Percentiles rank a stretch among this genome's conserved stretches.
These are phyloP conservation scores for Ascochyta viciae-villosae DNA, from an alignment of 2,329 filamentous ascomycete genomes.

Conservation along the genomic window DNA sequence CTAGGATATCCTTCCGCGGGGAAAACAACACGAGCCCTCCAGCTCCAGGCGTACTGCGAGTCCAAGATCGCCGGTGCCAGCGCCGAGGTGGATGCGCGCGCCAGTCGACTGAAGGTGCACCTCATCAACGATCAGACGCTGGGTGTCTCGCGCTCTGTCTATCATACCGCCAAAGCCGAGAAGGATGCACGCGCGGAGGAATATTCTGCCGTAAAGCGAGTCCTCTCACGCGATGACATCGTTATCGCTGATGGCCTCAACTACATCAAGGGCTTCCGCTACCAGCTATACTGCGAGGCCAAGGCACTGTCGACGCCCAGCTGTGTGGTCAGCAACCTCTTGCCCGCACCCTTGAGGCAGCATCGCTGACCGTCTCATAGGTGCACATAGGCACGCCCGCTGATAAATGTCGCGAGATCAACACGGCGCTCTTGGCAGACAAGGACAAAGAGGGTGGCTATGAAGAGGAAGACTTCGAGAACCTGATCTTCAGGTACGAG, in stretches of 20 bases:
- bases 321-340: conserved; percentile 66
- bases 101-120: conserved; percentile 68
- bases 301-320: conserved; percentile 79
- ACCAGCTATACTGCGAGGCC: conserved; percentile 84
- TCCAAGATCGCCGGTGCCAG: conserved; percentile 60
- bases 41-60: conserved; percentile 71
- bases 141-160: conserved; percentile 72
- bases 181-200: conserved; percentile 81
- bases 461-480: conserved; percentile 72
- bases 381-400: conserved; percentile 65
- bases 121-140: conserved; percentile 77
- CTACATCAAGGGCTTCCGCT: conserved; percentile 90
- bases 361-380: conserved; percentile 51
- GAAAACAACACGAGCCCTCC: conserved; percentile 66
- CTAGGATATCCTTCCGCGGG: conserved; percentile 70
- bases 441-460: conserved; percentile 55
- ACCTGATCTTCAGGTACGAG: conserved; percentile 82
- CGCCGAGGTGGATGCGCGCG: conserved; percentile 53
- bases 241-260: conserved; percentile 82
- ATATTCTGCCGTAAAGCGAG: conserved; percentile 79
- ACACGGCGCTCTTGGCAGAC: conserved; percentile 60
- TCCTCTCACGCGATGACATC: conserved; percentile 74
- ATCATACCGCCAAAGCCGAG: conserved; percentile 78
- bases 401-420: conserved; percentile 65
- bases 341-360: not conserved